Percentiles rank a stretch among this genome's conserved stretches.
Conservation (phyloP, 2,329 filamentous ascomycete genomes). For the Ophiocordyceps australis region DNA sequence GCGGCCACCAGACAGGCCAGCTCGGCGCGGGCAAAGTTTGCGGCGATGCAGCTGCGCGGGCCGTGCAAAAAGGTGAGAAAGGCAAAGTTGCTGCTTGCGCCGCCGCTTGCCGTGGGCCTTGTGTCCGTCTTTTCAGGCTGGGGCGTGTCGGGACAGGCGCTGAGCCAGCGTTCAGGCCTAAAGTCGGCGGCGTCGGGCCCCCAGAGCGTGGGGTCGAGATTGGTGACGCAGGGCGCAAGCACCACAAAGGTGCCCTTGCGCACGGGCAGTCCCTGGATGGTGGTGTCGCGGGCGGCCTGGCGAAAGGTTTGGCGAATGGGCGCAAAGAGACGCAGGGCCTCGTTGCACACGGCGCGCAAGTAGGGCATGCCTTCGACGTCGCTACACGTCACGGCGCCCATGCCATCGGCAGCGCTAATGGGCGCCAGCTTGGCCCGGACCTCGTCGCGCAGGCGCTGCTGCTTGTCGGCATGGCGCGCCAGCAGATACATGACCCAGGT, state of each 20-base stretch:
- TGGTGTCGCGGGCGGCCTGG: conserved; percentile 43
- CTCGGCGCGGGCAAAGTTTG: conserved; percentile 65
- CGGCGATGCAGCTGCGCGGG: conserved; percentile 70
- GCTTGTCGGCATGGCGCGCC: conserved; percentile 44
- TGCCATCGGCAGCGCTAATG: conserved; percentile 11
- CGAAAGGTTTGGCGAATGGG: conserved; percentile 58
- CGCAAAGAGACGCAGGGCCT: conserved; percentile 55
- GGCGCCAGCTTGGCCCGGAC: conserved; percentile 42
- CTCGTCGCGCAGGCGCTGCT: conserved; percentile 49
- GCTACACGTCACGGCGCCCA: conserved; percentile 14
- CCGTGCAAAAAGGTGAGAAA: conserved; percentile 76
- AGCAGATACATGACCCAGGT: conserved; percentile 61
- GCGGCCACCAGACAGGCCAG: conserved; percentile 68
- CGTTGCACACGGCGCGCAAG: conserved; percentile 61
- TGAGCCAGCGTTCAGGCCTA: conserved; percentile 62
- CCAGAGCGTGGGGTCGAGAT: conserved; percentile 54
- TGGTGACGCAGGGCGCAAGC: conserved; percentile 47
- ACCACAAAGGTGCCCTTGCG: conserved; percentile 55
- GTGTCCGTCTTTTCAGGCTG: not conserved
- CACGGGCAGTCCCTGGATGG: conserved; percentile 44
- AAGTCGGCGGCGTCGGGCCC: conserved; percentile 58
- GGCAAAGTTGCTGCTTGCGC: conserved; percentile 58
- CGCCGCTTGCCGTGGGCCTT: conserved; percentile 40
- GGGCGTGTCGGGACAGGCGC: conserved; percentile 2
- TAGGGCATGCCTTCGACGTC: conserved; percentile 62